Evolutionary conservation across 2,329 filamentous ascomycete species (phyloP), one percentile per base, ranked within the genome.

Genomic region (Trichoderma sp.): DNA sequence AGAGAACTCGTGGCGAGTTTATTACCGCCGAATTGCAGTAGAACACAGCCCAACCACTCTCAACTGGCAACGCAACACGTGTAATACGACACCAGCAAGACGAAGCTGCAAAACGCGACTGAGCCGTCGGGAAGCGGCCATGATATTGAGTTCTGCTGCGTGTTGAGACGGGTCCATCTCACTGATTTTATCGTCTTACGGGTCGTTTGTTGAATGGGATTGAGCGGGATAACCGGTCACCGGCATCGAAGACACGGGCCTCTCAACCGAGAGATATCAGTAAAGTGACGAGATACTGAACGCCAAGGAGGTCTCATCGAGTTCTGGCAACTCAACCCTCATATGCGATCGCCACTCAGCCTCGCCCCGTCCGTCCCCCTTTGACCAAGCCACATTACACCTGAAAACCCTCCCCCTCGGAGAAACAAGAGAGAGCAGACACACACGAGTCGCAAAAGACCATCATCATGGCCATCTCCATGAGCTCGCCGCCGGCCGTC

Each of bases 401-500:
- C n/a, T 59, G 56, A 48, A 34, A 4, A 1, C 21, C 9, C 30
- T 6, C 30, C 21, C 34, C 7, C 14, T 5, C 24, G 21, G 17
- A 24, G 19, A 44, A 9, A 19, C 43, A 28, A 28, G 21, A 45
- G 30, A 34, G 9, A 10, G 9, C 30, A 34, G 30, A 34, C 30
- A 34, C 7, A 9, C 7, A 34, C 30, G 10, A 34, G 30, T 3
- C 5, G 7, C 3, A 7, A 21, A 21, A 57, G 26, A 47, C 2
- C 10, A 52, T 15, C n/a, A 45, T 39, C 26, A 24, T 63, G 60
- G 60, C 60, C 26, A 63, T 24, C 21, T 73, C 80, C 48, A 71
- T 71, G 15, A 72, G 72, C 5, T 71, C 75, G 9, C 80, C 82
- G 0, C 82, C 81, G 0, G 19, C 72, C 0, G 78, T 83, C 14